Percentiles rank a stretch among this genome's conserved stretches.
Evolutionary conservation across 2,329 filamentous ascomycete genomes (phyloP).

Genomic region (Basipetospora chlamydospora): DNA sequence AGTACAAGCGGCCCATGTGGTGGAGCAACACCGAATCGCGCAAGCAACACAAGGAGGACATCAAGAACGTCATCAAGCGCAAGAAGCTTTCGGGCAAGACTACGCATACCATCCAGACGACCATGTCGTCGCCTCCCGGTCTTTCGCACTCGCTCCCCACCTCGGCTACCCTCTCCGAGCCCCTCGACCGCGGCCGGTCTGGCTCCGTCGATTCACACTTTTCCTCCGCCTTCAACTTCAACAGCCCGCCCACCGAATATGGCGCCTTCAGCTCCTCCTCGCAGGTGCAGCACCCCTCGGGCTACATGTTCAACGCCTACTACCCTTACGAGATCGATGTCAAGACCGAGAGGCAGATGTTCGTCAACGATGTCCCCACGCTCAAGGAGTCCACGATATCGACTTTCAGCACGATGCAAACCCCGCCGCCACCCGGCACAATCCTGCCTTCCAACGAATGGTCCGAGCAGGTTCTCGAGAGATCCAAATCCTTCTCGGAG

Average conservation of each 20-base stretch:
- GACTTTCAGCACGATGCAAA: conserved; percentile 82
- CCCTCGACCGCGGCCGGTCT: conserved; percentile 56
- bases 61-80: conserved; percentile 95
- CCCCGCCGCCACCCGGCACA: conserved; percentile 56
- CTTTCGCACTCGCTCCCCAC: conserved; percentile 72
- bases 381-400: conserved; percentile 77
- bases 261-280: conserved; percentile 47
- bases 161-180: conserved; percentile 65
- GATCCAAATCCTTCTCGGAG: conserved; percentile 12
- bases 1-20: conserved; percentile 95
- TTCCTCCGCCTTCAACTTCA: conserved; percentile 60
- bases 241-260: conserved; percentile 37
- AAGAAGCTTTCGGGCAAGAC: conserved; percentile 89
- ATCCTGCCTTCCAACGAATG: conserved; percentile 58
- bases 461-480: conserved; percentile 54
- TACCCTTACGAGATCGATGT: conserved; percentile 88
- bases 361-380: conserved; percentile 78
- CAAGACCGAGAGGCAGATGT: conserved; percentile 90
- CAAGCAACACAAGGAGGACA: conserved; percentile 76
- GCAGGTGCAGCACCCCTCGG: conserved; percentile 45
- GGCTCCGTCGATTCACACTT: conserved; percentile 70
- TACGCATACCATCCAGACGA: conserved; percentile 38
- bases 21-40: conserved; percentile 89
- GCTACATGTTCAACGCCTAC: conserved; percentile 41
- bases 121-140: conserved; percentile 49